Evolutionary conservation across 768 basidiomycete genomes (phyloP), one percentile per base, ranked within the genome.

Genomic region (Lactarius indigo): DNA sequence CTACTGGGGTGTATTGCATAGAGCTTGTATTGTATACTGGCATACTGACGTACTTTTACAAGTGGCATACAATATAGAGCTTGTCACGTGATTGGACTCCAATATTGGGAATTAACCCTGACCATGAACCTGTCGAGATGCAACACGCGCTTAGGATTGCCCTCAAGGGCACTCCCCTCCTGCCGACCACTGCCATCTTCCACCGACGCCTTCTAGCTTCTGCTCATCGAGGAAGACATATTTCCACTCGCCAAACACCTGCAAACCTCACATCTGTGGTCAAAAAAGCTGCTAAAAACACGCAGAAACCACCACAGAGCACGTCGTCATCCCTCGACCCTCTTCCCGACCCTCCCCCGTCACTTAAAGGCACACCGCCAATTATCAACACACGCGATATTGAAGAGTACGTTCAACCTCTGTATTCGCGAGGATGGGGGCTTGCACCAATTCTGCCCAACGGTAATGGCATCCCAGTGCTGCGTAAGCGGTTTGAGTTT

Each of bases 361-460:
- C 13, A 3, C 18, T 1, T 12, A 68, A 60, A 39, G 57, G 57
- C n/a, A 64, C 33, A 2, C 62, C 62, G 1, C 33, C 41, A 17
- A 64, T 18, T 17, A 64, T 68, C 41, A 64, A 0, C 41, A 64
- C 66, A 17, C 41, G n/a, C 20, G 66, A 68, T 52, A 56, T 64
- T 54, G 35, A 64, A 54, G 5, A 37, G 42, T 68, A 64, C 54
- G 23, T 64, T 15, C 41, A 60, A 15, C 66, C 66, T 26, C 42
- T 68, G 62, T 68, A 68, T 8, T 54, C 4, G 58, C 62, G 66
- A 2, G 66, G 66, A 35, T 68, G 66, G 66, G 66, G 62, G n/a
- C 54, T 68, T 5, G 23, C 26, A 23, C 62, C 58, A 17, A 64
- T 68, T 30, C 42, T 68, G 26, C 62, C 66, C 52, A 60, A 59